A percentile compares a stretch with the other conserved stretches of the same genome.
These are phyloP conservation scores for Candida easanensis DNA, from an alignment of 805 yeast genomes.

Conservation along the genomic window DNA sequence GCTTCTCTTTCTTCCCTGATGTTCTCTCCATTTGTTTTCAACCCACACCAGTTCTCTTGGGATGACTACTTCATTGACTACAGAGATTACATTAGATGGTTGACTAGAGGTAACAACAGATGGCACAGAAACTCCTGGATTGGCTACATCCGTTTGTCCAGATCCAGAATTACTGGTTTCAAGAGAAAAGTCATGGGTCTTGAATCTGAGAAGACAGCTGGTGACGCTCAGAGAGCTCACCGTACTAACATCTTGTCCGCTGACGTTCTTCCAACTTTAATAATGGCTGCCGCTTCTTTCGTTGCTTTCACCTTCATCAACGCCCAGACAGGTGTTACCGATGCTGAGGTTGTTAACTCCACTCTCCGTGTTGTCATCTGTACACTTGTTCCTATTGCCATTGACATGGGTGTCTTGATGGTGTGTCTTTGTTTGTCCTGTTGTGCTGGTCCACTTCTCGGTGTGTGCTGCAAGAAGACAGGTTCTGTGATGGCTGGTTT, in stretches of 20 bases:
- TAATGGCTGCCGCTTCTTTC: conserved; percentile 78
- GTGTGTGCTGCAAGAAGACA: conserved; percentile 94
- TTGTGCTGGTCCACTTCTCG: conserved; percentile 95
- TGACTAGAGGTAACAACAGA: conserved; percentile 85
- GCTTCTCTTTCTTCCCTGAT: conserved; percentile 82
- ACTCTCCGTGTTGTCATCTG: conserved; percentile 70
- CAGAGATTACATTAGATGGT: conserved; percentile 89
- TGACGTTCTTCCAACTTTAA: conserved; percentile 66
- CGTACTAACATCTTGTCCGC: conserved; percentile 69
- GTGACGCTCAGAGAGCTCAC: conserved; percentile 82
- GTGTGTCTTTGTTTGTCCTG: conserved; percentile 83
- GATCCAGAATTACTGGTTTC: conserved; percentile 86
- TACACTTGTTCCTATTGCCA: conserved; percentile 86
- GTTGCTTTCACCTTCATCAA: conserved; percentile 78
- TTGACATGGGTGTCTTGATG: conserved; percentile 82
- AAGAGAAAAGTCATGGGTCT: conserved; percentile 71
- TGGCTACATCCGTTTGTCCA: conserved; percentile 75
- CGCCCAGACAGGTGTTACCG: conserved; percentile 79
- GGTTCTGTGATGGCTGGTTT: conserved; percentile 93
- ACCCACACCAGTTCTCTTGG: conserved; percentile 97
- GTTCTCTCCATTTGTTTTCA: conserved; percentile 91
- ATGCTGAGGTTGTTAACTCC: conserved; percentile 58
- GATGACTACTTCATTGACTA: conserved; percentile 95
- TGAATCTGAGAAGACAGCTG: conserved; percentile 77
- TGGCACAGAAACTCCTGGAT: conserved; percentile 91